Evolutionary conservation across 805 yeast genomes (phyloP).

Genomic region (Wickerhamomyces bisporus): DNA sequence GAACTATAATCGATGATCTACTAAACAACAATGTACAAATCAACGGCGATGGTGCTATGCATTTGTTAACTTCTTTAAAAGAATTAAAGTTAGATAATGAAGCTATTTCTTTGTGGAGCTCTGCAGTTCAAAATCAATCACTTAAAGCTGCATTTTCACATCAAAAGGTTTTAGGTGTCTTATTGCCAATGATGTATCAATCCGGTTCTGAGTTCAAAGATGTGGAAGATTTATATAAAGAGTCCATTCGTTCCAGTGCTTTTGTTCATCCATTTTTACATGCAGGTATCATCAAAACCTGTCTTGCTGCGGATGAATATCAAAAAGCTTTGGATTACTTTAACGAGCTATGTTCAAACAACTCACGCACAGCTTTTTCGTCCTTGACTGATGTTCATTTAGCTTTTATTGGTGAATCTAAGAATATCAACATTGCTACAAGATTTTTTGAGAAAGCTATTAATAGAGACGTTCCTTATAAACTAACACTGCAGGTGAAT

Average conservation of each 20-base stretch:
- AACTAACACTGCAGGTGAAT: conserved; percentile 66
- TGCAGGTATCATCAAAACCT: conserved; percentile 70
- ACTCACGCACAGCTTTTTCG: conserved; percentile 36
- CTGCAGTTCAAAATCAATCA: conserved; percentile 43
- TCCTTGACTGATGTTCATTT: conserved; percentile 70
- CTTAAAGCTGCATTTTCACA: conserved; percentile 45
- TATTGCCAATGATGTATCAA: conserved; percentile 61
- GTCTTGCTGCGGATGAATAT: conserved; percentile 59
- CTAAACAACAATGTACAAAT: conserved; percentile 38
- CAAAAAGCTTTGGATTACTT: conserved; percentile 61
- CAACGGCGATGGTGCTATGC: conserved; percentile 52
- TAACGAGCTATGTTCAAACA: conserved; percentile 52
- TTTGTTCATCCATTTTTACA: conserved; percentile 40
- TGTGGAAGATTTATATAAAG: conserved; percentile 49
- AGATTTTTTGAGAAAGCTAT: conserved; percentile 72
- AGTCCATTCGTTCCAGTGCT: conserved; percentile 30
- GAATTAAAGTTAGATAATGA: conserved; percentile 58
- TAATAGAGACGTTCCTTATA: conserved; percentile 65
- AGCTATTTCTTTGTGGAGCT: conserved; percentile 67
- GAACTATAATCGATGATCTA: conserved; percentile 48
- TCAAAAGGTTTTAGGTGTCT: conserved; percentile 62
- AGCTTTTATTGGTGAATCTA: conserved; percentile 72
- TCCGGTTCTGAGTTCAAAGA: conserved; percentile 60
- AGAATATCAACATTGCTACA: conserved; percentile 65
- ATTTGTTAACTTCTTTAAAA: conserved; percentile 50